A percentile compares a stretch with the other conserved stretches of the same genome.
phyloP scores from a whole-genome alignment of 2,329 filamentous ascomycete species.

The Monilinia vaccinii-corymbosi region DNA sequence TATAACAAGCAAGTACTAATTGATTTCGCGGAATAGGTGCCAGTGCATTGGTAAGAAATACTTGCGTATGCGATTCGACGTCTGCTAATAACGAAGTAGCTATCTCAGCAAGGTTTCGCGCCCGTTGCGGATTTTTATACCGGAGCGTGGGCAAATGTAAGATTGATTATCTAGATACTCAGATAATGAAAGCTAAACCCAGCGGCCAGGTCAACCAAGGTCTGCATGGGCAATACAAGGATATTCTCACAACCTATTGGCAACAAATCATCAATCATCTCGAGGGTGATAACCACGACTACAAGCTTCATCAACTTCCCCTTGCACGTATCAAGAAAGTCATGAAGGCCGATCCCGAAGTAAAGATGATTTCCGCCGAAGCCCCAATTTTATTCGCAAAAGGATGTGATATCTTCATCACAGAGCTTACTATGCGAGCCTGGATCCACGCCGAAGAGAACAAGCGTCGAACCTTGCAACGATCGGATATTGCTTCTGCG shows the following conservation, averaged over 20 bases:
- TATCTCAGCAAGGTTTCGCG: slow-evolving; percentile 78
- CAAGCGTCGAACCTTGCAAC: slow-evolving; percentile 88
- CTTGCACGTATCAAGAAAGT: slow-evolving; percentile 99
- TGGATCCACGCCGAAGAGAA: slow-evolving; percentile 99
- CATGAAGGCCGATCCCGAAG: slow-evolving; percentile 98
- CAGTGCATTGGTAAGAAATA: slow-evolving; percentile 52
- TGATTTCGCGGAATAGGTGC: slow-evolving; percentile 42
- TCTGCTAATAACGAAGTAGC: slow-evolving; percentile 41
- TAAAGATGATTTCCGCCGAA: slow-evolving; percentile 99
- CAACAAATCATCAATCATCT: slow-evolving; percentile 96
- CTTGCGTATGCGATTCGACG: background rate
- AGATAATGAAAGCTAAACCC: slow-evolving; percentile 21
- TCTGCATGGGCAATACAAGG: slow-evolving; percentile 82
- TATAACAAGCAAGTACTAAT: slow-evolving; percentile 20
- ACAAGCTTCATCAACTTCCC: slow-evolving; percentile 94
- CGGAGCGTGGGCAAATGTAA: slow-evolving; percentile 88
- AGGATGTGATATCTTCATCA: slow-evolving; percentile 98
- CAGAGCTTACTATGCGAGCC: slow-evolving; percentile 95
- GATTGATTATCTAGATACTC: slow-evolving; percentile 26
- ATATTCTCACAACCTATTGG: slow-evolving; percentile 98
- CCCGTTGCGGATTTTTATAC: slow-evolving; percentile 87
- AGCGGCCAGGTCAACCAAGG: slow-evolving; percentile 78
- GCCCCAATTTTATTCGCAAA: slow-evolving; percentile 97
- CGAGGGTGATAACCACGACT: slow-evolving; percentile 92
- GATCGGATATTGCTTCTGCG: slow-evolving; percentile 92